These are phyloP conservation scores for Arthrobotrys iridis DNA, from an alignment of 2,329 filamentous ascomycete genomes.

Conservation along the genomic window DNA sequence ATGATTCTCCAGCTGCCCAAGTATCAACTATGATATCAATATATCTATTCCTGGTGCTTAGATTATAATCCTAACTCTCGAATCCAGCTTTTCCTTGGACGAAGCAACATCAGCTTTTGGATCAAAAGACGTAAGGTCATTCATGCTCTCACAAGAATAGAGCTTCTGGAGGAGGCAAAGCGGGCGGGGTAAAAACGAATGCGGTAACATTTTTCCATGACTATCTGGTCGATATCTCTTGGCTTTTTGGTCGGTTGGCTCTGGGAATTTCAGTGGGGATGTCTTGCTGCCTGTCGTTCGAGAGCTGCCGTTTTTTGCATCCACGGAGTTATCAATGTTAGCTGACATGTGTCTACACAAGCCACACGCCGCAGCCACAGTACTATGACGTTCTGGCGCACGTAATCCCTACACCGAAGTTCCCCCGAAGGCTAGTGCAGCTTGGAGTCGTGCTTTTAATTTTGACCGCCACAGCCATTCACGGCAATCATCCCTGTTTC, in stretches of 20 bases:
- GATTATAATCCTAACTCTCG: conserved; percentile 8
- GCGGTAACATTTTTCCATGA: conserved; percentile 22
- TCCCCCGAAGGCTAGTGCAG: background rate
- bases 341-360: conserved; percentile 21
- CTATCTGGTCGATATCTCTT: conserved; percentile 16
- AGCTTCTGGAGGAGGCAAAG: conserved; percentile 28
- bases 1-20: conserved; percentile 13
- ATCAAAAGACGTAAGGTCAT: conserved; percentile 31
- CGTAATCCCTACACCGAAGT: conserved; percentile 23
- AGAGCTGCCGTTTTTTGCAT: conserved; percentile 34
- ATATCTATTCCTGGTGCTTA: conserved; percentile 42
- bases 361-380: conserved; percentile 22
- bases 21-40: conserved; percentile 44
- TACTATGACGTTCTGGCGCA: conserved; percentile 16
- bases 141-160: conserved; percentile 37
- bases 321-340: conserved; percentile 31
- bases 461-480: conserved; percentile 24
- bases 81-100: conserved; percentile 16
- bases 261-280: conserved; percentile 18
- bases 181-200: conserved; percentile 49
- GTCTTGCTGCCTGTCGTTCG: conserved; percentile 28
- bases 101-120: conserved; percentile 29
- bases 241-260: conserved; percentile 29
- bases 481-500: conserved; percentile 15
- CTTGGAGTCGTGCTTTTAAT: background rate